Percentiles rank a stretch among this genome's conserved stretches.
These are phyloP conservation scores for Kurtzmaniella quercitrusa DNA, from an alignment of 1,139 yeast genomes.

Conservation along the genomic window DNA sequence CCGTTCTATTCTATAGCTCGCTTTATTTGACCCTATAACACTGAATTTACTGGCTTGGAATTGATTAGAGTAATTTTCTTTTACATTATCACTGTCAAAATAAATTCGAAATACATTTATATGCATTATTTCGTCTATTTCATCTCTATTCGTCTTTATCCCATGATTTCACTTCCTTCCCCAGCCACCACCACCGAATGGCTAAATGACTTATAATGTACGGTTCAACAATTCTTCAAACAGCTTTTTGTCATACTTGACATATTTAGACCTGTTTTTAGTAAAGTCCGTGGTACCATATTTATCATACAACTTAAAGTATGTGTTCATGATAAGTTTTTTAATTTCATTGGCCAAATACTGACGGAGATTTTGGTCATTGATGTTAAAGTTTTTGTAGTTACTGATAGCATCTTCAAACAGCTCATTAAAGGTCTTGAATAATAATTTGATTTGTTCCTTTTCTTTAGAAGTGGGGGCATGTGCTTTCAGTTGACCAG, in stretches of 20 bases:
- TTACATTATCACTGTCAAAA: no score
- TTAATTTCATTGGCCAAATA: constrained; percentile 62
- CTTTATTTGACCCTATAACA: no score
- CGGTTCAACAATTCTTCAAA: constrained; percentile 50
- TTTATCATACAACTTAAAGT: constrained; percentile 77
- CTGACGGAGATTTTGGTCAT: constrained; percentile 62
- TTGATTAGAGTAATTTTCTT: no score
- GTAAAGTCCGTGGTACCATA: constrained; percentile 69
- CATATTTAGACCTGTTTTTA: constrained; percentile 67
- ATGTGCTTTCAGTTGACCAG: constrained; percentile 9
- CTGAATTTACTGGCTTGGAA: no score
- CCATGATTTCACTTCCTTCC: no score
- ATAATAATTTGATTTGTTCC: constrained; percentile 82
- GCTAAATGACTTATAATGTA: constrained; percentile 18
- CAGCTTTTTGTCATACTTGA: constrained; percentile 63
- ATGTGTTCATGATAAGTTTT: constrained; percentile 73
- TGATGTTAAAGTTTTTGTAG: constrained; percentile 60
- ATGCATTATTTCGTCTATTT: no score
- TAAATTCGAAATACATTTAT: no score
- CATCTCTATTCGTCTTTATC: no score
- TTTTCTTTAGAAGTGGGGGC: constrained; percentile 58
- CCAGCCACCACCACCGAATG: not conserved
- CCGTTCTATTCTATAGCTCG: no score
- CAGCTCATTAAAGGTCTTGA: constrained; percentile 74
- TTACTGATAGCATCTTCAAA: constrained; percentile 69